Evolutionary conservation across 371 early-diverging fungal species (phyloP), one percentile per base, ranked within the genome.

Genomic region (Apophysomyces elegans): DNA sequence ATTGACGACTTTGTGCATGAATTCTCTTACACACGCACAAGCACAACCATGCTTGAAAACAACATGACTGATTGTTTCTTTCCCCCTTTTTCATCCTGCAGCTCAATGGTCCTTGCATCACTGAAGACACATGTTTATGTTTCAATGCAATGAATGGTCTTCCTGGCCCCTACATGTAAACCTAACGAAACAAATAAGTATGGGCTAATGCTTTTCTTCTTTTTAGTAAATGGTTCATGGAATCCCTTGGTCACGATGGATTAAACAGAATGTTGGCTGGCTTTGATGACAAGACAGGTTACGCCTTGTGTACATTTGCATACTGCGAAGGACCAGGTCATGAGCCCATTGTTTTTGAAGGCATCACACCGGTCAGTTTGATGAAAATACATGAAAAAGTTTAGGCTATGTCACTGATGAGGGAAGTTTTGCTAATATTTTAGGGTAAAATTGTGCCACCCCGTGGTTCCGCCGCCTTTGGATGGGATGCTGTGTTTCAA

Each of bases 401-500:
- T 37, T 37, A 26, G 32, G 32, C 32, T 26, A 26, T 26, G 32
- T 26, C 32, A 39, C 59, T 59, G 59, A 59, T 39, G 14, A 59
- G n/a, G 39, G 32, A 26, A 26, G 32, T 26, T 26, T 26, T 26
- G 26, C 21, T 7, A 12, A 14, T 46, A 0, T 6, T 62, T 35
- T 59, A 88, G 88, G 97, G 98, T 1, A 81, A 75, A n/a, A 96
- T 97, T 67, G 97, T 98, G 0, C 76, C 80, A 58, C 84, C 97
- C n/a, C 87, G 96, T 54, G 99, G 98, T 0, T 90, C 94, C 4
- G 72, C 78, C 11, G 73, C 77, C 61, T 97, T 97, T 83, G 99
- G 99, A 16, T 98, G 99, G 99, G 97, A 97, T 84, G 93, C 96
- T 5, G 83, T 95, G 35, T 98, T 98, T 73, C 80, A 91, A 79